Evolutionary conservation across 148 eudicot species (phyloP), one percentile per base, ranked within the genome.

Genomic region (Rhododendron mucronatum): DNA sequence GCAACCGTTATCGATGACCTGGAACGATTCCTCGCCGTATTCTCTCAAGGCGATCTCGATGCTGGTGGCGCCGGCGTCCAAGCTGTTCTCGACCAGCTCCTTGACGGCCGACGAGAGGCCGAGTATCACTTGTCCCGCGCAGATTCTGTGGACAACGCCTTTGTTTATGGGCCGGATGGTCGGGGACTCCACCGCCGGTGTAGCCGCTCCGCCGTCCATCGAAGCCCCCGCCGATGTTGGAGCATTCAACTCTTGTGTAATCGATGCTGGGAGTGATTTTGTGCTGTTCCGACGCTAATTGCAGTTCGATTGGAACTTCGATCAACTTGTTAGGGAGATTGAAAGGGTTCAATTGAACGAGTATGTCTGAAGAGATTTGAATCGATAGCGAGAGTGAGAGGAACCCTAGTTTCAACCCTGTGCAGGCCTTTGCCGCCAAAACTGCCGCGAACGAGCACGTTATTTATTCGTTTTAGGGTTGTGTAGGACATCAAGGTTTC

Each of bases 31-130:
- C 77, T 90, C 88, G 5, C 99, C 99, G 81, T 92, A 91, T 20
- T 97, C 98, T 82, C 92, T 93, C 85, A 97, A 86, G 28, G 93
- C 83, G 48, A 97, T 90, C 86, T 97, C 98, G 83, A 97, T 84
- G 89, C 90, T 88, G 65, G 98, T 94, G 50, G 99, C 95, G 44
- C 98, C 98, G 41, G 98, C 98, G 82, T 97, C 99, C 80, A 97
- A 86, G 94, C 99, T 97, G 83, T 97, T 97, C 91, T 97, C 99
- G 23, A 95, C 95, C 71, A 97, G 92, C 90, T 97, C 99, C 89
- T 97, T 97, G 33, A 95, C 97, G 59, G 98, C 99, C 37, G 99
- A 94, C 3, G 95, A 90, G 53, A 97, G 98, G 93, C 95, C 99
- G 10, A 93, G 41, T 9, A 97, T 94, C n/a, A 97, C 99, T 87